Evolutionary conservation across 192 early-diverging fungal genomes (phyloP), one percentile per base, ranked within the genome.

Genomic region (Allomyces macrogynus): DNA sequence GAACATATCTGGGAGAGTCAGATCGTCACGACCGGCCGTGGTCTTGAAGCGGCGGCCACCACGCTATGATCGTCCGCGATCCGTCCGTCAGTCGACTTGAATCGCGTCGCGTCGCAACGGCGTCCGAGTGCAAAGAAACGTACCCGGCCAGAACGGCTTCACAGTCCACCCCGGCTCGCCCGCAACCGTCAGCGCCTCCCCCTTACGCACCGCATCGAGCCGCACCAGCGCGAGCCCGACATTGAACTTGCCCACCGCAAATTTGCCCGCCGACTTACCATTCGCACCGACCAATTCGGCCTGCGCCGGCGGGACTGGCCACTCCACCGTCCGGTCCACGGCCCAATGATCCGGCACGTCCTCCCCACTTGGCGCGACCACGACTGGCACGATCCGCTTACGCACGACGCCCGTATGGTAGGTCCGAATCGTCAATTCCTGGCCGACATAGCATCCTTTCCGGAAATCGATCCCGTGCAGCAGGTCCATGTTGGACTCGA

Each of bases 381-480:
- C 82, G 1, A 93, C 79, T 4, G 91, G 92, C 27, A 95, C 80
- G 9, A 99, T 76, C 61, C 93, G 81, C 78, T 97, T 97, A 60
- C 94, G 82, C 57, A 86, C 89, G 7, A 92, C 88, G 18, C 95
- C 95, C 25, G 86, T 91, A 69, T 97, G 91, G 67, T 97, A 86
- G 12, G 93, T 99, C 61, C 95, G 79, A 72, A 95, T 94, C 0
- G 95, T 99, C 69, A 99, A 84, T 72, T 97, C 95, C 72, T 99
- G 95, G 16, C 95, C 95, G 26, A 97, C 82, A 67, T 99, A 99
- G 74, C 95, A 99, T 1, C 95, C 95, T 76, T 99, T 99, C 64
- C 79, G 76, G 76, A 95, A 99, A 73, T 97, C 90, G 63, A 99
- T 85, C 67, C 94, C 94, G 62, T 79, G 73, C 84, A 99, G 89